Evolutionary conservation across 331 rosid genomes (phyloP).

Genomic region (Acacia pycnantha): DNA sequence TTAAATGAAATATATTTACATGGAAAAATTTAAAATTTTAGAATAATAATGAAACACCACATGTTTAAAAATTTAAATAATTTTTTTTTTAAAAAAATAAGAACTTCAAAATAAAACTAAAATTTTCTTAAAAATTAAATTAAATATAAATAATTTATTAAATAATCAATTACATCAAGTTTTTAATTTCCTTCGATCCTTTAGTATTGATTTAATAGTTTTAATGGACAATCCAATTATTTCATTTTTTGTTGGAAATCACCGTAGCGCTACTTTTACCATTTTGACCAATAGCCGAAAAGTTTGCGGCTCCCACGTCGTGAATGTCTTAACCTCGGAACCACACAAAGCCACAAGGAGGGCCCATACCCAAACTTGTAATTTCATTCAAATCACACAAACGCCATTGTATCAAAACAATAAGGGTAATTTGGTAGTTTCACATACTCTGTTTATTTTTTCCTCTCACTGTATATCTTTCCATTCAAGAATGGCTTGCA

Average conservation of each 20-base stretch:
- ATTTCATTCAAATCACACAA: slow-evolving; percentile 9
- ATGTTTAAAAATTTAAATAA: background rate
- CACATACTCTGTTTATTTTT: background rate
- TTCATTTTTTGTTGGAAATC: no score
- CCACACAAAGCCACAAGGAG: background rate
- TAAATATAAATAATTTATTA: no score
- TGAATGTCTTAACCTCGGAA: background rate
- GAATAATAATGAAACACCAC: background rate
- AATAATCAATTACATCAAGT: no score
- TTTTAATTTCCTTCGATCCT: no score
- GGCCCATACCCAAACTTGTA: slow-evolving; percentile 17
- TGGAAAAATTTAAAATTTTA: background rate
- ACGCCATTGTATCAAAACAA: slow-evolving; percentile 2
- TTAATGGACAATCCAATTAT: no score
- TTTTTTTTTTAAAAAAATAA: no score
- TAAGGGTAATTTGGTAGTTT: slow-evolving; percentile 27
- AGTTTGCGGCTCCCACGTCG: slow-evolving; percentile 34
- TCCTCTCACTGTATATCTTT: slow-evolving; percentile 16
- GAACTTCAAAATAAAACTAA: no score
- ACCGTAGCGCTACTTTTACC: slow-evolving; percentile 20
- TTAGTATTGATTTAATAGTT: no score
- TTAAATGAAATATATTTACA: background rate
- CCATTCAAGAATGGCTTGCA: slow-evolving; percentile 68
- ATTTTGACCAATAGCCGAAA: slow-evolving; percentile 33
- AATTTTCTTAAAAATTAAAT: no score